phyloP scores from a whole-genome alignment of 805 yeast species.

The Metschnikowia reukaufii region DNA sequence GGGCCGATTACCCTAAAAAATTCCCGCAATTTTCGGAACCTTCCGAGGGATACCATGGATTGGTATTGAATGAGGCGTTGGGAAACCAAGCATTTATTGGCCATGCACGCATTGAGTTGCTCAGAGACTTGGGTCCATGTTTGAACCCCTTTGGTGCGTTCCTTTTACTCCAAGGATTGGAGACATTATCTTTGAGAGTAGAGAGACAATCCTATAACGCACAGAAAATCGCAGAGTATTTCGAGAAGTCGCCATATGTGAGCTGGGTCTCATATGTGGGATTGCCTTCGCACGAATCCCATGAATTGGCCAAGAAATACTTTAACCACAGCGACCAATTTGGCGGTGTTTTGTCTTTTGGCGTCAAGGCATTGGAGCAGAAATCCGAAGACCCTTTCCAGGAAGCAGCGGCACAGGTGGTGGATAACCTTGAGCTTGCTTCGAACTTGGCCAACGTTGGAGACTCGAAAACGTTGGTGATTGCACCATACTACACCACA shows the following conservation, averaged over 20 bases:
- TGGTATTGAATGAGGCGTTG: constrained; percentile 75
- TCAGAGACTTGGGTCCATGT: constrained; percentile 91
- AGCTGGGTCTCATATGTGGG: constrained; percentile 94
- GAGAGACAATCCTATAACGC: constrained; percentile 91
- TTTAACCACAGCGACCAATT: constrained; percentile 53
- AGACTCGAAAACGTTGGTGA: constrained; percentile 91
- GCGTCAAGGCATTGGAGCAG: constrained; percentile 62
- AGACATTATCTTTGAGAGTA: constrained; percentile 88
- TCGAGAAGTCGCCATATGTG: constrained; percentile 73
- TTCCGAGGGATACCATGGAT: constrained; percentile 91
- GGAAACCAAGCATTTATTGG: constrained; percentile 79
- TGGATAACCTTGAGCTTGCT: constrained; percentile 79
- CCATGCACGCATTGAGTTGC: constrained; percentile 76
- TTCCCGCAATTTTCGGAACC: constrained; percentile 92
- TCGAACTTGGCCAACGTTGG: constrained; percentile 96
- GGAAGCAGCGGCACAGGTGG: constrained; percentile 80
- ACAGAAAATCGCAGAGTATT: constrained; percentile 70
- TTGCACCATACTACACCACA: constrained; percentile 94
- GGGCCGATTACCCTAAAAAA: constrained; percentile 79
- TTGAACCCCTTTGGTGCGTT: constrained; percentile 88
- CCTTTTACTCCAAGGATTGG: constrained; percentile 86
- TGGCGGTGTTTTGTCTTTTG: constrained; percentile 89
- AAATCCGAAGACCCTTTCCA: constrained; percentile 58
- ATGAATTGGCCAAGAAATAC: constrained; percentile 81
- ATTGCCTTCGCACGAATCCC: constrained; percentile 72